Percentiles rank a stretch among this genome's conserved stretches.
Evolutionary conservation across 306 rosid genomes (phyloP).

Genomic region (Vicia sativa): DNA sequence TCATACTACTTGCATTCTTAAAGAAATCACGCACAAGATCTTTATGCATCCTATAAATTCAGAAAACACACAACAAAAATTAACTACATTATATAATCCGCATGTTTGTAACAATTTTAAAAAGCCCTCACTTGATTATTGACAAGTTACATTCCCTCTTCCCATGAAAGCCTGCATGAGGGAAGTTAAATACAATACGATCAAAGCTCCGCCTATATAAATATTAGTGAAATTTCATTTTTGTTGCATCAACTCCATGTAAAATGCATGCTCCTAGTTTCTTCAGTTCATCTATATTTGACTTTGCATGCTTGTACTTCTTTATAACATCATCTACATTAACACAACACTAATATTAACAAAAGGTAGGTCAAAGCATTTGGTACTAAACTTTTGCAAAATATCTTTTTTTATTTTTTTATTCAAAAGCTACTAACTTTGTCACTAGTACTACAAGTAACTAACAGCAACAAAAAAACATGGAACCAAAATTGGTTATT

Average conservation of each 20-base stretch:
- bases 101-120: too few species aligned
- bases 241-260: slow-evolving; percentile 61
- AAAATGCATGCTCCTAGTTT: slow-evolving; percentile 50
- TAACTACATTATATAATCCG: too few species aligned
- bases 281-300: slow-evolving; percentile 46
- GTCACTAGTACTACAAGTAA: too few species aligned
- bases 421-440: too few species aligned
- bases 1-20: slow-evolving; percentile 54
- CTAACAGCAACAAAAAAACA: too few species aligned
- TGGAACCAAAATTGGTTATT: too few species aligned
- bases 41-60: slow-evolving; percentile 54
- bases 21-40: slow-evolving; percentile 53
- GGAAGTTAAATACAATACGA: slow-evolving; percentile 63
- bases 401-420: too few species aligned
- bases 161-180: slow-evolving; percentile 63
- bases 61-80: background rate
- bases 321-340: slow-evolving; percentile 47
- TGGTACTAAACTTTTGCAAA: too few species aligned
- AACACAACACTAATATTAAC: slow-evolving; percentile 9
- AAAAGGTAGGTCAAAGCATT: background rate
- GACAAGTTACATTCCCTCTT: slow-evolving; percentile 21
- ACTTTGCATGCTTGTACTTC: slow-evolving; percentile 54
- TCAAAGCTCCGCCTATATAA: slow-evolving; percentile 52
- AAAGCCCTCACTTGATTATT: slow-evolving; percentile 50
- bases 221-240: slow-evolving; percentile 44